Base-by-base conservation (phyloP, 495 filamentous ascomycete species). In the Pseudomonodictys pantanalensis region DNA sequence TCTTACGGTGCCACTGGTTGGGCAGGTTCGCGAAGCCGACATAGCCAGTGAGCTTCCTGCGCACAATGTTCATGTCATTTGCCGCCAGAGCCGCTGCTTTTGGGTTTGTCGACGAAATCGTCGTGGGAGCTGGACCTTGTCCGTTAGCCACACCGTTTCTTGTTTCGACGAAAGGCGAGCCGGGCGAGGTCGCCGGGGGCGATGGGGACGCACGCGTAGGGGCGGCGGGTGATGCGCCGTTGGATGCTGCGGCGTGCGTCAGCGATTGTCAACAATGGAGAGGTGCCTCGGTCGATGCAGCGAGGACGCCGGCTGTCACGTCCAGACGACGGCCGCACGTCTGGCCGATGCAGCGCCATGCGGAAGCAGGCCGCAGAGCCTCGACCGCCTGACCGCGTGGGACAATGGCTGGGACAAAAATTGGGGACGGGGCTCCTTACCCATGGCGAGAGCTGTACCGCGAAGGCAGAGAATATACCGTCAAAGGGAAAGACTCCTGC, bases 1-100 rank as follows among this genome's bases (percentile, higher is more conserved):
- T 96, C 87, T 98, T 98, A 76, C 93, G 91, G 81, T 98, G 93
- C 95, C 95, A 98, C 77, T 98, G 93, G 77, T 98, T 98, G 42
- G 93, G 93, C 76, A 98, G 79, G 73, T 98, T 98, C 72, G 93
- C 93, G 73, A 98, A 98, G 54, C 93, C 93, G 68, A 98, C 93
- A 70, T 97, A 98, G 59, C 93, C 93, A 43, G 93, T 97, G 69
- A 98, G 77, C 83, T 98, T 98, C 76, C 95, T 83, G 73, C 95
- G 89, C 57, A 98, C 93, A 72, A 98, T 95, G 75, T 98, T 97
- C 84, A 87, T 90, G 74, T 97, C 92, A 63, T 80, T 87, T 62
- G 87, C 83, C 69, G 87, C 84, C 71, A 86, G 83, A 52, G 86
- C 86, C 28, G 78, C 85, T 54, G 86, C 89, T 75, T 92, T 90